Base-by-base conservation (phyloP, 2,329 filamentous ascomycete genomes). In the Colletotrichum spaethianum region DNA sequence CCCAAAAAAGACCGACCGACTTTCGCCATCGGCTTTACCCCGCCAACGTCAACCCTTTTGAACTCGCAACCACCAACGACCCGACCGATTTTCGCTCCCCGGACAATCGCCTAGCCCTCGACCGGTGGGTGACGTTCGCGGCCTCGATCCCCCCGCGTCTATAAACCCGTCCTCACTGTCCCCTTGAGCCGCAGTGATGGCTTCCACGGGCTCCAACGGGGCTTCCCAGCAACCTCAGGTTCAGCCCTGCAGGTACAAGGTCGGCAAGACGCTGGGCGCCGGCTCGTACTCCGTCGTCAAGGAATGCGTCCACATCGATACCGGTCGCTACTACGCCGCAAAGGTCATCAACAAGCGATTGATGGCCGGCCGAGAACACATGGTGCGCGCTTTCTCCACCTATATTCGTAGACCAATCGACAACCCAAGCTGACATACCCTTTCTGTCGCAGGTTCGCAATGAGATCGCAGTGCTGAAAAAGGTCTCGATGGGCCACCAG, bases 261-360 rank as follows among this genome's bases (percentile, higher is more conserved):
- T 97, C 8, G 96, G 96, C 75, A 99, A 99, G 88, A 98, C 96
- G 31, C 87, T 99, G 67, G 96, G 96, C 74, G 95, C 96, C 42
- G 96, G 96, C 75, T 98, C 95, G 69, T 99, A 99, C 85, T 98
- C 95, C 46, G 96, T 98, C 61, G 96, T 99, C 74, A 98, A 98
- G 83, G 96, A 99, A 85, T 99, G 96, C 81, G 95, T 98, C 36
- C 96, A 99, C 82, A 98, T 98, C 79, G 96, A 98, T 78, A 98
- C 96, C 0, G 96, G 96, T 56, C 92, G 95, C 76, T 98, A 98
- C 84, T 99, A 98, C 91, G 96, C 96, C 36, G 96, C 96, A 74
- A 99, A 99, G 83, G 96, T 99, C 74, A 99, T 99, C 84, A 99
- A 99, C 86, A 99, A 99, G 88, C 90, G 96, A 70, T 87, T 99